Base-by-base conservation (phyloP, 305 asterid genomes). In the Stenogyne calaminthoides region DNA sequence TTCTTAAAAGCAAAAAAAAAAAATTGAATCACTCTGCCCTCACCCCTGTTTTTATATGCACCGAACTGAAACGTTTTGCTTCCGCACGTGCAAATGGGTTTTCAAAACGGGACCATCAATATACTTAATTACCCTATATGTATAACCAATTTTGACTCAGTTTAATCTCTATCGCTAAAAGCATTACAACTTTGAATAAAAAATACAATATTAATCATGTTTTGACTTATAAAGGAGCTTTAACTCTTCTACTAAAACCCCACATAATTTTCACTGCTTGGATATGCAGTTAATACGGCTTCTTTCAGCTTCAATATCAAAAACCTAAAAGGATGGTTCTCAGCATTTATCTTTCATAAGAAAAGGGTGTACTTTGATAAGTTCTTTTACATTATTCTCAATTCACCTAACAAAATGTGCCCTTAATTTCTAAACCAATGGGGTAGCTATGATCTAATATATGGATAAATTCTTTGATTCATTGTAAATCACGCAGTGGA, bases 391-490 rank as follows among this genome's bases (percentile, higher is more conserved):
- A 18, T 71, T 46, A 22, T 56, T 55, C 22, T 51, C 16, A n/a
- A 54, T 20, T 65, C 84, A 85, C 79, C 84, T 74, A 82, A 70
- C 66, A 59, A 63, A 74, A 37, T 2, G 67, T 60, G 81, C 84
- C 15, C 78, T 83, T 80, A 69, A 85, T 70, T 68, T 71, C 77
- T 49, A 47, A 16, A 51, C 39, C 76, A 55, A 9, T 56, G 1
- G 63, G 42, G 74, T 22, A 67, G 72, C 37, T 71, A 54, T 15
- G 59, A 9, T 37, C 58, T 9, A 14, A 22, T 22, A 25, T 34
- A 52, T n/a, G 56, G 25, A 39, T 6, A 12, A 18, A 8, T 54
- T 14, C 9, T 25, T n/a, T 22, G 25, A 22, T 22, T 22, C 25
- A 22, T 22, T 22, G 25, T 22, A 22, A 22, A 22, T 22, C 25